phyloP scores from a whole-genome alignment of 768 basidiomycete genomes.

The Lyophyllum semitale region DNA sequence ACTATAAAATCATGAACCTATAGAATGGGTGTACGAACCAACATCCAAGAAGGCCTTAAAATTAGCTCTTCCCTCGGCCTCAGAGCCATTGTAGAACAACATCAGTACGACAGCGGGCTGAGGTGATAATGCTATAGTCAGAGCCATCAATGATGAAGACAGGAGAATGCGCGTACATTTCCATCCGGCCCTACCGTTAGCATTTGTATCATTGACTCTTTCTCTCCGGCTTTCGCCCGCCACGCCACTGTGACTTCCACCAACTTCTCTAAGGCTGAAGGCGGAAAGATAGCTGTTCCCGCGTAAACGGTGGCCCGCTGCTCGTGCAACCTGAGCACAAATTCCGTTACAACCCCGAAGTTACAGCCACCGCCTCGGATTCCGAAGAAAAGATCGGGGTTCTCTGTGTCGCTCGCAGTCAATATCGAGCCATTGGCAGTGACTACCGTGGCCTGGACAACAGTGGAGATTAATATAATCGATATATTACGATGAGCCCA shows the following conservation, averaged over 20 bases:
- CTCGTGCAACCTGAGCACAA: conserved; percentile 48
- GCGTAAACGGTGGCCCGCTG: conserved; percentile 50
- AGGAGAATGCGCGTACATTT: conserved; percentile 28
- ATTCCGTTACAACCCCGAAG: conserved; percentile 58
- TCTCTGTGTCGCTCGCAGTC: conserved; percentile 33
- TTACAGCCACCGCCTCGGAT: conserved; percentile 56
- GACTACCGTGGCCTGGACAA: conserved; percentile 15
- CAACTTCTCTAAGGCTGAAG: conserved; percentile 29
- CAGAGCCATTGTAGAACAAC: conserved; percentile 53
- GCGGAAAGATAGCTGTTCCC: conserved; percentile 40
- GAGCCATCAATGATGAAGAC: not conserved
- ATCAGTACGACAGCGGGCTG: conserved; percentile 39
- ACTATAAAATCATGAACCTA: not conserved
- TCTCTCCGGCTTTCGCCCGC: conserved; percentile 36
- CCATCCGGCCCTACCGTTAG: conserved; percentile 39
- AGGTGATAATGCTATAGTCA: not conserved
- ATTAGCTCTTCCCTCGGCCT: conserved; percentile 44
- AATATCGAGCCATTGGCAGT: conserved; percentile 13
- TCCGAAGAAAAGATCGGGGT: conserved; percentile 52
- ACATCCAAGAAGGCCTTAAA: conserved; percentile 50
- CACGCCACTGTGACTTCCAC: conserved; percentile 35
- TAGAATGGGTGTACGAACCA: conserved; percentile 25
- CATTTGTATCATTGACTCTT: conserved; percentile 39
- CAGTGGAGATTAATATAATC: no score
- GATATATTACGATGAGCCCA: not conserved